Evolutionary conservation across 192 early-diverging fungal genomes (phyloP).

Genomic region (Entophlyctis luteolus): DNA sequence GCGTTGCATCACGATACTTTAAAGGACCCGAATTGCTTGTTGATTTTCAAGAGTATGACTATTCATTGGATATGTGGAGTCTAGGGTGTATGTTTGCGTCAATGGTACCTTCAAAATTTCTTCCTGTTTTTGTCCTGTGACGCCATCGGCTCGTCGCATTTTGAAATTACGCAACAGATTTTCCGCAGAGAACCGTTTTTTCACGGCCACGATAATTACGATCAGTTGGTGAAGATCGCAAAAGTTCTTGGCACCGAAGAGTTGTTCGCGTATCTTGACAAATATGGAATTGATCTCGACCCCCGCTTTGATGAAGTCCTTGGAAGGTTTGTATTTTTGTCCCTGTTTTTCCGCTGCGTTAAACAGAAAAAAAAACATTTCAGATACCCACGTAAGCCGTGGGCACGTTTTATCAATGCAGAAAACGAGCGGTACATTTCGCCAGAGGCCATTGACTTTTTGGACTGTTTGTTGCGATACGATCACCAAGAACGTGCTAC

Average conservation of each 20-base stretch:
- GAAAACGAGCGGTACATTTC: constrained; percentile 83
- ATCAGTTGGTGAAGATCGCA: constrained; percentile 98
- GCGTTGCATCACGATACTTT: constrained; percentile 98
- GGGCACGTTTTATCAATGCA: constrained; percentile 76
- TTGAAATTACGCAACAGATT: constrained; percentile 55
- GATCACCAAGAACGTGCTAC: constrained; percentile 90
- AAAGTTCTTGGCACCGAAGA: constrained; percentile 97
- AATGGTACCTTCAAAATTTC: constrained; percentile 65
- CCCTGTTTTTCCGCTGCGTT: not conserved
- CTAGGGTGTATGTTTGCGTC: constrained; percentile 99
- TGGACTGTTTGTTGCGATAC: constrained; percentile 86
- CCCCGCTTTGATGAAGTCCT: constrained; percentile 88
- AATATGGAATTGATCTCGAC: constrained; percentile 92
- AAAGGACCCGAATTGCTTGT: constrained; percentile 98
- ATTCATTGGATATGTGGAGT: constrained; percentile 99
- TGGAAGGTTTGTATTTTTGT: constrained; percentile 62
- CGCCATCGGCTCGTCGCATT: not conserved
- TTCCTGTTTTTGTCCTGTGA: not conserved
- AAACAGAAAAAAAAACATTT: too few species aligned
- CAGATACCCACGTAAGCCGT: constrained; percentile 85
- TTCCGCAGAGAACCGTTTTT: constrained; percentile 99
- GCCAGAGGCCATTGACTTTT: constrained; percentile 80
- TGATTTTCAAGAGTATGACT: constrained; percentile 98
- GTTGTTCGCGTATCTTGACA: constrained; percentile 84
- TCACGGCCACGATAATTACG: constrained; percentile 97